Conservation (phyloP, 345 rosid species). For the Citrus inodora region DNA sequence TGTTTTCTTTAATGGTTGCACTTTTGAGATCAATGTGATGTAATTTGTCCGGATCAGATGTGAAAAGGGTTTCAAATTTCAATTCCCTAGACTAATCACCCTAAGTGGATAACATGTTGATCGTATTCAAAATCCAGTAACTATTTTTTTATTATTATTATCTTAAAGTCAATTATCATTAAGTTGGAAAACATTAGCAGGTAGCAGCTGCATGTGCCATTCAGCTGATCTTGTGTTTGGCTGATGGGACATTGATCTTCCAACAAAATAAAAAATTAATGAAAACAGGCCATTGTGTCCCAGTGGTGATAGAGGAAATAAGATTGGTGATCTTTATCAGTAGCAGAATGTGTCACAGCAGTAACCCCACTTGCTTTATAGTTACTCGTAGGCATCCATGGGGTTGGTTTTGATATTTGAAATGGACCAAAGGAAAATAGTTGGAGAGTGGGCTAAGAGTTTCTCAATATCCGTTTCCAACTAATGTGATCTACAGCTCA, state of each 20-base stretch:
- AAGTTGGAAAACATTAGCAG: conserved; percentile 1
- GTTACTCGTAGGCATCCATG: neutral
- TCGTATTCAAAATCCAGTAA: conserved; percentile 3
- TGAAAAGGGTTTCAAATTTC: neutral
- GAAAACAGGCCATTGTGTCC: neutral
- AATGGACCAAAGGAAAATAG: neutral
- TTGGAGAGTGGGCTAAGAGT: too few relatives aligned
- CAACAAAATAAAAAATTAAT: neutral
- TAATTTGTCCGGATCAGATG: conserved; percentile 10
- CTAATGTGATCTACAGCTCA: too few relatives aligned
- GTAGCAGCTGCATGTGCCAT: conserved; percentile 10
- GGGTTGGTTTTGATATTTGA: neutral
- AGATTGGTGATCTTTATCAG: neutral
- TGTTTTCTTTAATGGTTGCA: conserved; percentile 10
- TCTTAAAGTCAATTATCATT: neutral
- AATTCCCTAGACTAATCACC: neutral
- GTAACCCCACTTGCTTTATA: neutral
- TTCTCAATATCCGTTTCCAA: too few relatives aligned
- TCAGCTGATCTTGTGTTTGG: neutral
- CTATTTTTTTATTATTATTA: too few relatives aligned
- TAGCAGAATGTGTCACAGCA: neutral
- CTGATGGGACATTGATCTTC: neutral
- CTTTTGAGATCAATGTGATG: conserved; percentile 9
- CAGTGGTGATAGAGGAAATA: neutral
- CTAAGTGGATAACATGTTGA: conserved; percentile 22